Conservation (phyloP, 306 rosid species). For the Sicyos baderoa region DNA sequence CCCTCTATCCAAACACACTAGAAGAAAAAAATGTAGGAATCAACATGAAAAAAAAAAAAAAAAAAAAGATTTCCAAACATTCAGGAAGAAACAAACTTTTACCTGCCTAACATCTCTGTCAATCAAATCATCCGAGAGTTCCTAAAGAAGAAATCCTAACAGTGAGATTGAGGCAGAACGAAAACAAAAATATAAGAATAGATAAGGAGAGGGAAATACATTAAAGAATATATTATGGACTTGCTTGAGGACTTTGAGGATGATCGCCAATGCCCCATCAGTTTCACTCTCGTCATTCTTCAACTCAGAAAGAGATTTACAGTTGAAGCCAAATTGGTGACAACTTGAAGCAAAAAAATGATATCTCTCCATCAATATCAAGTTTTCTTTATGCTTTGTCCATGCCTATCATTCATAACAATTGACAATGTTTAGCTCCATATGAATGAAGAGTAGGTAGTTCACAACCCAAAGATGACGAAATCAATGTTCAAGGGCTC, state of each 20-base stretch:
- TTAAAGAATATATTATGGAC: slow-evolving; percentile 57
- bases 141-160: slow-evolving; percentile 40
- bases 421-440: slow-evolving; percentile 8
- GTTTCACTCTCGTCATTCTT: slow-evolving; percentile 65
- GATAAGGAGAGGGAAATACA: slow-evolving; percentile 34
- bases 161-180: slow-evolving; percentile 23
- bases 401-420: slow-evolving; percentile 58
- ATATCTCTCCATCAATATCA: slow-evolving; percentile 83
- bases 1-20: slow-evolving; percentile 14
- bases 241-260: slow-evolving; percentile 65
- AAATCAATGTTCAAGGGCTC: slow-evolving; percentile 15
- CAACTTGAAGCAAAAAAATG: slow-evolving; percentile 89
- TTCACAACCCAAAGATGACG: slow-evolving; percentile 15
- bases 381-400: slow-evolving; percentile 68
- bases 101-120: slow-evolving; percentile 87
- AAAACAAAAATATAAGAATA: not conserved
- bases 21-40: too few relatives aligned
- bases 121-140: slow-evolving; percentile 33
- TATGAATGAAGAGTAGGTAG: not conserved
- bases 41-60: too few relatives aligned
- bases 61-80: too few relatives aligned
- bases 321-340: slow-evolving; percentile 59
- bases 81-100: not conserved
- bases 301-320: slow-evolving; percentile 65
- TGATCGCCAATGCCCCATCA: slow-evolving; percentile 70